Evolutionary conservation across 495 filamentous ascomycete genomes (phyloP), one percentile per base, ranked within the genome.

Genomic region (Penicillium cosmopolitanum): DNA sequence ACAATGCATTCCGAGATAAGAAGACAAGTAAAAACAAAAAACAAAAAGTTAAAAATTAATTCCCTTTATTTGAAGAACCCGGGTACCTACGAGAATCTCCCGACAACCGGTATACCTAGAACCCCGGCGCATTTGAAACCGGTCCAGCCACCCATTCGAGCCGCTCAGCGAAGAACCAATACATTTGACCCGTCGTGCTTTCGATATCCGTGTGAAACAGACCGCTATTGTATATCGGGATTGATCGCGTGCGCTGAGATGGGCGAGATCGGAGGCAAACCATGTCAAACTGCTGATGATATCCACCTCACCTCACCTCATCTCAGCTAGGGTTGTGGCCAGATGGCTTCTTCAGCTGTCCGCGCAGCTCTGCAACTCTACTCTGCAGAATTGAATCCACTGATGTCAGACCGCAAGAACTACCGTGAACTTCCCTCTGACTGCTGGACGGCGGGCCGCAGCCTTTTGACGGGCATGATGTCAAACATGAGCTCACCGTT

Each of bases 381-480:
- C n/a, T n/a, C n/a, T n/a, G n/a, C n/a, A n/a, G n/a, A 38, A 11
- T 38, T 4, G 13, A 12, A 15, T 13, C 35, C 42, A 19, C 18
- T 48, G 44, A 48, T 48, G 44, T 48, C 44, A 48, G 44, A 48
- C 44, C 44, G 44, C 44, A 48, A 48, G 25, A 12, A 15, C 15
- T 34, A 5, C 1, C 50, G 25, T 28, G 6, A 28, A 7, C 25
- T 28, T 28, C 21, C 21, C 21, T 28, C 50, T 15, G 28, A n/a
- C 28, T 33, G 13, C 34, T 35, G 50, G 50, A 51, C 50, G 50
- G 50, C 25, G 50, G 34, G 28, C 50, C 50, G 50, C 28, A 51
- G 25, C 12, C 50, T 1, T 7, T 18, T 33, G 25, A 16, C 21
- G 44, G 3, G 19, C 5, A 31, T 50, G 19, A 50, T 50, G 47